Conservation (phyloP, 495 filamentous ascomycete genomes). For the Bombardia bombarda region DNA sequence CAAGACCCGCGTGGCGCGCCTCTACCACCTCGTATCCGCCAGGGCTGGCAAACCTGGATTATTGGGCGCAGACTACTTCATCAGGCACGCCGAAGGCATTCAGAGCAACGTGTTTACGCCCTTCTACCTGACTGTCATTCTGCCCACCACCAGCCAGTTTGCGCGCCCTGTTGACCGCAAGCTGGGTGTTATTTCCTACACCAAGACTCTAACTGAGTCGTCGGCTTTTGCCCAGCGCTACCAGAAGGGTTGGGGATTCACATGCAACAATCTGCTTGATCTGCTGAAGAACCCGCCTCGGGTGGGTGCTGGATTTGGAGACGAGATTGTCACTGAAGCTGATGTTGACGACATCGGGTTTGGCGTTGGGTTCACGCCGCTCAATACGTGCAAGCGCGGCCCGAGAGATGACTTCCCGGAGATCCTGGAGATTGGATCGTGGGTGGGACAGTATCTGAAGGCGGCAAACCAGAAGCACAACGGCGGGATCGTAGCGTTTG, state of each 20-base stretch:
- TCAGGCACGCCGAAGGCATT: slow-evolving; percentile 68
- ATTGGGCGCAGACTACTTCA: slow-evolving; percentile 85
- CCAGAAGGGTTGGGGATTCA: slow-evolving; percentile 83
- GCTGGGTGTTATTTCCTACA: slow-evolving; percentile 82
- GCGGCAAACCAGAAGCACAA: slow-evolving; percentile 35
- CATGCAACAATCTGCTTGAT: slow-evolving; percentile 76
- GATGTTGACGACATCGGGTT: slow-evolving; percentile 94
- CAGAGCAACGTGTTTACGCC: slow-evolving; percentile 74
- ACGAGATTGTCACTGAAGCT: slow-evolving; percentile 71
- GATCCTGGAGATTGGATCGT: slow-evolving; percentile 66
- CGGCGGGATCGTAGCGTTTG: slow-evolving; percentile 30
- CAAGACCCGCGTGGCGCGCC: slow-evolving; percentile 72
- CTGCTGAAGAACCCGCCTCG: slow-evolving; percentile 80
- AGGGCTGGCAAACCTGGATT: slow-evolving; percentile 59
- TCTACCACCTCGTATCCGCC: slow-evolving; percentile 86
- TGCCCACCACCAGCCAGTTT: slow-evolving; percentile 83
- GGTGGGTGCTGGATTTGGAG: slow-evolving; percentile 49
- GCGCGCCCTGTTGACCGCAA: slow-evolving; percentile 84
- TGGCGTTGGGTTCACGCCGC: slow-evolving; percentile 82
- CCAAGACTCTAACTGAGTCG: slow-evolving; percentile 80
- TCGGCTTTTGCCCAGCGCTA: slow-evolving; percentile 65
- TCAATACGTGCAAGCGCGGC: slow-evolving; percentile 74
- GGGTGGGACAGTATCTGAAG: slow-evolving; percentile 69
- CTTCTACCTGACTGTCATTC: slow-evolving; percentile 75
- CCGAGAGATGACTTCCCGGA: slow-evolving; percentile 72